Conservation (phyloP, 257 asterid genomes). For the Jasminum sambac region DNA sequence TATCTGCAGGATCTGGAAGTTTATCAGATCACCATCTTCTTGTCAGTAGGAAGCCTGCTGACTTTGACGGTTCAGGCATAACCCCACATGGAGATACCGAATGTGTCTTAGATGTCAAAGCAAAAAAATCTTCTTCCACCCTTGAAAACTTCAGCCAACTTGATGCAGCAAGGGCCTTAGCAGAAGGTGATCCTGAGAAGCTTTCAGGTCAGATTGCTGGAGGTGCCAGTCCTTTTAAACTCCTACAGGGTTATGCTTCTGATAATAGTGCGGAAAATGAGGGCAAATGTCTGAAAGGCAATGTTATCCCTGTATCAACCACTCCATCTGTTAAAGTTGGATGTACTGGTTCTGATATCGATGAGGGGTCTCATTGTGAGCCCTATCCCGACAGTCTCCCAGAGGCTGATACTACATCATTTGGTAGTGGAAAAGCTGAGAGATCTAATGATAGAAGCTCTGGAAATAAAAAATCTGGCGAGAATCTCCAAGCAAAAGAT, state of each 20-base stretch:
- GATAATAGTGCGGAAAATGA: slow-evolving; percentile 49
- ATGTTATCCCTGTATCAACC: slow-evolving; percentile 26
- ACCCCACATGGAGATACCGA: slow-evolving; percentile 28
- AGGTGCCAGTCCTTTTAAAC: slow-evolving; percentile 46
- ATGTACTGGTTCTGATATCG: slow-evolving; percentile 33
- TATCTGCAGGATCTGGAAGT: slow-evolving; percentile 39
- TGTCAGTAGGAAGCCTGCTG: slow-evolving; percentile 25
- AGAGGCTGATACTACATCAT: slow-evolving; percentile 33
- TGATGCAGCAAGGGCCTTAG: slow-evolving; percentile 25
- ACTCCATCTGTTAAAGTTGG: slow-evolving; percentile 29
- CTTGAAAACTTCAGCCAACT: slow-evolving; percentile 31
- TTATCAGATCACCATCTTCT: slow-evolving; percentile 27
- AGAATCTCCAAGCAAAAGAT: slow-evolving; percentile 27
- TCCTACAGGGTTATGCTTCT: slow-evolving; percentile 60
- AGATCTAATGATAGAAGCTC: slow-evolving; percentile 29
- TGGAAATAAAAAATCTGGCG: slow-evolving; percentile 32
- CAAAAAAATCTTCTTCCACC: slow-evolving; percentile 28
- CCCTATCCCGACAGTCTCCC: slow-evolving; percentile 24
- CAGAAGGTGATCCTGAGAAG: slow-evolving; percentile 40
- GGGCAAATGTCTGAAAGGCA: slow-evolving; percentile 32
- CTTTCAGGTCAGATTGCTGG: slow-evolving; percentile 37
- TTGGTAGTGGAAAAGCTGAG: slow-evolving; percentile 26
- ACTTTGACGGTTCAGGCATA: slow-evolving; percentile 33
- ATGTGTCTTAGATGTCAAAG: slow-evolving; percentile 23
- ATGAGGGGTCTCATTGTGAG: slow-evolving; percentile 25